Percentiles rank a stretch among this genome's conserved stretches.
These are phyloP conservation scores for Discostella stelligeroides DNA, from an alignment of 108 stramenopile species.

Conservation along the genomic window DNA sequence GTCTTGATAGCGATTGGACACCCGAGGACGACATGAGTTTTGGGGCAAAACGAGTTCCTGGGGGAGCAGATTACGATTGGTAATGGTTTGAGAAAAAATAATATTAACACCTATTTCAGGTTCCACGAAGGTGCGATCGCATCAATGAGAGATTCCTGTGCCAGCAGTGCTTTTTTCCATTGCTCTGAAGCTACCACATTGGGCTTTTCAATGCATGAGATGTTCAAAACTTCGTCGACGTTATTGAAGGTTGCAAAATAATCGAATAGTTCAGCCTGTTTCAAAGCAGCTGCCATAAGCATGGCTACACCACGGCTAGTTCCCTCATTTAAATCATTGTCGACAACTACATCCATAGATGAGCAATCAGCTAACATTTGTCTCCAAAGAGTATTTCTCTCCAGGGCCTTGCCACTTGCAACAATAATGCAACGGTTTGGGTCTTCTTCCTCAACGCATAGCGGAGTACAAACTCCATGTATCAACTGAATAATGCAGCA, in stretches of 20 bases:
- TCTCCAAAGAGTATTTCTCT: conserved; percentile 74
- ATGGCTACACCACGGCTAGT: conserved; percentile 76
- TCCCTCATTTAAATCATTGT: conserved; percentile 63
- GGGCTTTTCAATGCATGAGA: not conserved
- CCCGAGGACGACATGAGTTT: conserved; percentile 81
- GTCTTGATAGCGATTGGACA: conserved; percentile 85
- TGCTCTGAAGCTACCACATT: not conserved
- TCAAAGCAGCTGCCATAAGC: conserved; percentile 46
- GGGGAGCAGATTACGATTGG: conserved; percentile 63
- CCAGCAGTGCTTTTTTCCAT: not conserved
- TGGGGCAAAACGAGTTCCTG: conserved; percentile 75
- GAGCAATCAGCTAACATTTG: conserved; percentile 79
- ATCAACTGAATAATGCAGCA: conserved; percentile 59
- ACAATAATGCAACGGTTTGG: conserved; percentile 37
- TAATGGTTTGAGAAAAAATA: conserved; percentile 20
- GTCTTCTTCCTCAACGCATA: not conserved
- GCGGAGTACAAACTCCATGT: conserved; percentile 6
- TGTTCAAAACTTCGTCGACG: not conserved
- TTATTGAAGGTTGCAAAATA: not conserved
- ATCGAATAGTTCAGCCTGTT: not conserved
- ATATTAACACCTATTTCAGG: too few species aligned
- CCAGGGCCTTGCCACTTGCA: conserved; percentile 81
- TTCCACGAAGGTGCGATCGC: conserved; percentile 12
- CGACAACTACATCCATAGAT: conserved; percentile 60
- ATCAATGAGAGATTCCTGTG: conserved; percentile 9